A percentile compares a stretch with the other conserved stretches of the same genome.
Evolutionary conservation across 495 filamentous ascomycete species (phyloP).

Genomic region (Penicillium diatomitis): DNA sequence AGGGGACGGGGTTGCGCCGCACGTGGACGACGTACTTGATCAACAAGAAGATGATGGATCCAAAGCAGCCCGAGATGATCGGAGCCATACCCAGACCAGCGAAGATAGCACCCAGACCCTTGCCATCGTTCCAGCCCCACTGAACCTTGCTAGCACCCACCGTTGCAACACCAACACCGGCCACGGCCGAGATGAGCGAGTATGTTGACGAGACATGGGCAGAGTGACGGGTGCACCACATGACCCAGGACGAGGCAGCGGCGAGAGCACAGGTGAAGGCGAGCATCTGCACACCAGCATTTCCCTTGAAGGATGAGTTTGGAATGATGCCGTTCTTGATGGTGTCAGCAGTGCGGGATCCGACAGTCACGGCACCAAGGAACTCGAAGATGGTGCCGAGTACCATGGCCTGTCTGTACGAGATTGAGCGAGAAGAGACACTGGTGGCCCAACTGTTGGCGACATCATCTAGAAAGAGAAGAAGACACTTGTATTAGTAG

Average conservation of each 20-base stretch:
- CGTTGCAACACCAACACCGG: slow-evolving; percentile 53
- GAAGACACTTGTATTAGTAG: background rate
- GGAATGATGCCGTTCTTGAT: slow-evolving; percentile 53
- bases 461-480: slow-evolving; percentile 49
- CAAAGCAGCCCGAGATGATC: slow-evolving; percentile 47
- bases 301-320: slow-evolving; percentile 33
- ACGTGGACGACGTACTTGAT: slow-evolving; percentile 51
- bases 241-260: slow-evolving; percentile 46
- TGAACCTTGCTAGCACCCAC: slow-evolving; percentile 47
- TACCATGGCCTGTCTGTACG: slow-evolving; percentile 60
- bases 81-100: slow-evolving; percentile 54
- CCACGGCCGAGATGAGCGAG: slow-evolving; percentile 53
- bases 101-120: slow-evolving; percentile 52
- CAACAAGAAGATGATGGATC: slow-evolving; percentile 48
- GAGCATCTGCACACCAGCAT: slow-evolving; percentile 52
- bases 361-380: slow-evolving; percentile 50
- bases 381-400: slow-evolving; percentile 57
- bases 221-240: slow-evolving; percentile 54
- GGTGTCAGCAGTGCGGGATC: slow-evolving; percentile 49
- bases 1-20: slow-evolving; percentile 46
- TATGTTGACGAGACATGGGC: slow-evolving; percentile 58
- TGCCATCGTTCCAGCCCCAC: slow-evolving; percentile 54
- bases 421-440: slow-evolving; percentile 58
- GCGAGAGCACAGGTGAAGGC: slow-evolving; percentile 50
- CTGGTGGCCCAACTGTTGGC: slow-evolving; percentile 68